These are phyloP conservation scores for Reutealis trisperma DNA, from an alignment of 345 rosid species.

Conservation along the genomic window DNA sequence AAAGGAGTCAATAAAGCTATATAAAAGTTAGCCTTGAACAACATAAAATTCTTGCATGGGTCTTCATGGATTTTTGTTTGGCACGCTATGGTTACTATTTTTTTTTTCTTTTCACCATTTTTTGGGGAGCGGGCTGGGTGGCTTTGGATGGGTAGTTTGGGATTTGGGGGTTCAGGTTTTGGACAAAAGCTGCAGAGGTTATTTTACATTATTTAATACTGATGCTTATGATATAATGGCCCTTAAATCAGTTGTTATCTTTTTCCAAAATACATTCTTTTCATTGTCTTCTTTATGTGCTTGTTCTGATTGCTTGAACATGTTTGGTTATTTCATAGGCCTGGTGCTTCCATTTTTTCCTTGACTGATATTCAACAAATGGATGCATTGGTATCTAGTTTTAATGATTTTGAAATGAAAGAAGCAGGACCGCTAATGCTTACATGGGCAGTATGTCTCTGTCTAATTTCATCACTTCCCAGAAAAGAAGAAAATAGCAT, in stretches of 20 bases:
- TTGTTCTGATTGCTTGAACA: constrained; percentile 19
- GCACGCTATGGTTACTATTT: background rate
- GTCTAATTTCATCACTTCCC: constrained; percentile 80
- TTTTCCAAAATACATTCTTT: background rate
- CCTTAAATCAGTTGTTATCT: background rate
- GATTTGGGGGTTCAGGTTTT: background rate
- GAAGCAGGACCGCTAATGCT: constrained; percentile 78
- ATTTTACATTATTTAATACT: background rate
- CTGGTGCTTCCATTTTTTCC: constrained; percentile 58
- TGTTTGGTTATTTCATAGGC: constrained; percentile 49
- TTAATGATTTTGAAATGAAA: constrained; percentile 58
- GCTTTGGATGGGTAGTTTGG: background rate
- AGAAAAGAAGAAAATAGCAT: constrained; percentile 60
- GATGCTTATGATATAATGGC: background rate
- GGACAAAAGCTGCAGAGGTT: background rate
- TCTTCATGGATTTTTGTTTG: background rate
- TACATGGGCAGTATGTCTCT: constrained; percentile 92
- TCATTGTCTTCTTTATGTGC: constrained; percentile 4
- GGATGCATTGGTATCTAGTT: constrained; percentile 77
- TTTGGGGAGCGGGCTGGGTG: too few species aligned
- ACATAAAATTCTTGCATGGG: too few species aligned
- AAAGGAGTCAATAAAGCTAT: too few species aligned
- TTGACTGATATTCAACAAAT: constrained; percentile 77
- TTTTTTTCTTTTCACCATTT: background rate
- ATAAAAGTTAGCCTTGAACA: too few species aligned